Evolutionary conservation across 345 rosid genomes (phyloP), one percentile per base, ranked within the genome.

Genomic region (Aquilaria yunnanensis): DNA sequence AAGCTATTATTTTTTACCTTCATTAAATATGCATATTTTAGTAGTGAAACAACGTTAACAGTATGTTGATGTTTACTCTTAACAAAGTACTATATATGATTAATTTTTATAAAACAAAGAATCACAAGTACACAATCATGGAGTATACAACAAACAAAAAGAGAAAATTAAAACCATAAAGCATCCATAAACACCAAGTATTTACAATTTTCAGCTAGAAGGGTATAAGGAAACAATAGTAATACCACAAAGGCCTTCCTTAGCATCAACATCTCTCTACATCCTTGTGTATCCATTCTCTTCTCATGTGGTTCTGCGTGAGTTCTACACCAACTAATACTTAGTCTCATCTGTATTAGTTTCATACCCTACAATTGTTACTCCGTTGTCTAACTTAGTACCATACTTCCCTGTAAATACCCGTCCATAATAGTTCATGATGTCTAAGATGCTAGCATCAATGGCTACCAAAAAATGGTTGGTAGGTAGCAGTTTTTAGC

Each of bases 251-350:
- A 82, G 74, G 5, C 88, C 93, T 75, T 83, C 78, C 32, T 59
- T 66, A 34, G 77, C 67, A 67, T 32, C 57, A 12, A 66, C 56
- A 32, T 74, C 84, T 65, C 87, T 77, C 57, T 62, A 67, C 14
- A 84, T 78, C 82, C 72, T 78, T 32, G 82, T 78, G 16, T 77
- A 87, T 29, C 90, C 94, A 1, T 53, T 14, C 41, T 84, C 87
- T 1, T 84, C 87, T 85, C 87, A 86, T 32, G 68, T 48, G 0
- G 71, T 57, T 1, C 88, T 88, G 84, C 88, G 82, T 1, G 94
- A 84, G 54, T 84, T 84, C 82, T 84, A 82, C 11, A 82, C 68
- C 60, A 80, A n/a, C 88, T 86, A 84, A 57, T 84, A 84, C 53
- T 80, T 74, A 0, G 73, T 74, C 10, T 85, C 85, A 7, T 70